Conservation (phyloP, 2,329 filamentous ascomycete species). For the Colletotrichum camelliae region DNA sequence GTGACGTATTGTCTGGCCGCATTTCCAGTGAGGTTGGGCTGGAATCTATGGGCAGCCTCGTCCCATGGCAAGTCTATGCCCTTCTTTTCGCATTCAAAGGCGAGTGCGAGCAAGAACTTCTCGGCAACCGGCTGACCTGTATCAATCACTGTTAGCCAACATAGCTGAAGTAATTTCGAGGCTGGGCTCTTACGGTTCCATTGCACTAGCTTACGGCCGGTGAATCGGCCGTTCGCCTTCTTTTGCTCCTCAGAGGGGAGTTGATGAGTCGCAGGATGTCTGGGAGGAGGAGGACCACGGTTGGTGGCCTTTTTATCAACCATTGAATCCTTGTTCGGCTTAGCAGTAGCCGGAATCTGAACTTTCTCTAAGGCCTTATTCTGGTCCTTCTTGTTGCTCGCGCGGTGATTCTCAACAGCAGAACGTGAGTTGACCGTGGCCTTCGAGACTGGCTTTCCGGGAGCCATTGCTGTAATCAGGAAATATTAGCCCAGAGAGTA, state of each 20-base stretch:
- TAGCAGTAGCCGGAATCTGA: fast-evolving
- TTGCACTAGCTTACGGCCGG: not conserved
- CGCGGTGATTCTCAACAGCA: not conserved
- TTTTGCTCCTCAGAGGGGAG: not conserved
- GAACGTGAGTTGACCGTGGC: not conserved
- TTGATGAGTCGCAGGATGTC: not conserved
- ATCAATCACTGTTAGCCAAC: not conserved
- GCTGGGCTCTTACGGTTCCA: not conserved
- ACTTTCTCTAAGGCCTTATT: fast-evolving
- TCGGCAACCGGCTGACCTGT: not conserved
- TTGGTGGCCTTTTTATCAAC: not conserved
- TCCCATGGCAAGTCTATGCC: not conserved
- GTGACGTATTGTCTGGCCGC: not conserved
- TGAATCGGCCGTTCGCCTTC: not conserved
- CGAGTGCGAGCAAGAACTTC: not conserved
- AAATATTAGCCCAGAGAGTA: not conserved
- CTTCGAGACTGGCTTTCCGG: not conserved
- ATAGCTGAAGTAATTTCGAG: not conserved
- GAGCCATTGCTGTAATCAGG: not conserved
- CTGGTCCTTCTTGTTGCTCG: not conserved
- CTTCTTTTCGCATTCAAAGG: not conserved
- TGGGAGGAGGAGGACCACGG: not conserved
- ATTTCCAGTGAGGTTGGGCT: not conserved
- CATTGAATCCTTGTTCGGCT: fast-evolving
- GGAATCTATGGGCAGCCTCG: not conserved